Evolutionary conservation across 2,329 filamentous ascomycete species (phyloP).

Genomic region (Tolypocladium inflatum): DNA sequence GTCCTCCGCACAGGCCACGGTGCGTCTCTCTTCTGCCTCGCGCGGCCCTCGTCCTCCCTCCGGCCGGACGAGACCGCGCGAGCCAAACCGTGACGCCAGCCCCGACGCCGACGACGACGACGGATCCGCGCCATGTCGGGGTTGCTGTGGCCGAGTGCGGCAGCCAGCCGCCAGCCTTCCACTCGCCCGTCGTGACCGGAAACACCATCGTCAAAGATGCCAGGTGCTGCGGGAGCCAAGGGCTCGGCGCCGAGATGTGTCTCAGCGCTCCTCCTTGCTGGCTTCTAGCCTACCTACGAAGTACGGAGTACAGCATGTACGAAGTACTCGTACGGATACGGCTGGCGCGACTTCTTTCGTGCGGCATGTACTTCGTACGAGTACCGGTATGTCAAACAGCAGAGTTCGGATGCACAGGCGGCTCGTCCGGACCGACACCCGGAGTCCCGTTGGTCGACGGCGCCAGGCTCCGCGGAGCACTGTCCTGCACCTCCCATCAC

Average conservation of each 20-base stretch:
- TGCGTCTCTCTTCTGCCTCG: no score
- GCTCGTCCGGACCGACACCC: no score
- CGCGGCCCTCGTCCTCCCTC: no score
- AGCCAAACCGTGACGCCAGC: no score
- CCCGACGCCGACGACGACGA: not conserved
- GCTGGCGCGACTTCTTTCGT: not conserved
- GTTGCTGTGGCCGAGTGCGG: not conserved
- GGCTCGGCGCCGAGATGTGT: not conserved
- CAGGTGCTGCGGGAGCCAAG: not conserved
- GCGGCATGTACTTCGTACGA: no score
- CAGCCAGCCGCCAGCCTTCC: not conserved
- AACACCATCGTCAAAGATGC: not conserved
- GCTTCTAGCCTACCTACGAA: not conserved
- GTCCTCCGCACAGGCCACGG: no score
- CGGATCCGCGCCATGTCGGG: not conserved
- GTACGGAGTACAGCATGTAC: no score
- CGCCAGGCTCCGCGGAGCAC: not conserved
- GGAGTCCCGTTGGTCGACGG: not conserved
- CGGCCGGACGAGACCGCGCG: no score
- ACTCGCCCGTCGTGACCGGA: not conserved
- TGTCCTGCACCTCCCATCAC: not conserved
- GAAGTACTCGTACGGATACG: no score
- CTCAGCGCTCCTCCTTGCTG: not conserved
- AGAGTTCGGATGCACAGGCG: no score
- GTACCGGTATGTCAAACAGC: no score